Percentiles rank a stretch among this genome's conserved stretches.
These are phyloP conservation scores for Cytospora piceae DNA, from an alignment of 2,329 filamentous ascomycete species.

Conservation along the genomic window DNA sequence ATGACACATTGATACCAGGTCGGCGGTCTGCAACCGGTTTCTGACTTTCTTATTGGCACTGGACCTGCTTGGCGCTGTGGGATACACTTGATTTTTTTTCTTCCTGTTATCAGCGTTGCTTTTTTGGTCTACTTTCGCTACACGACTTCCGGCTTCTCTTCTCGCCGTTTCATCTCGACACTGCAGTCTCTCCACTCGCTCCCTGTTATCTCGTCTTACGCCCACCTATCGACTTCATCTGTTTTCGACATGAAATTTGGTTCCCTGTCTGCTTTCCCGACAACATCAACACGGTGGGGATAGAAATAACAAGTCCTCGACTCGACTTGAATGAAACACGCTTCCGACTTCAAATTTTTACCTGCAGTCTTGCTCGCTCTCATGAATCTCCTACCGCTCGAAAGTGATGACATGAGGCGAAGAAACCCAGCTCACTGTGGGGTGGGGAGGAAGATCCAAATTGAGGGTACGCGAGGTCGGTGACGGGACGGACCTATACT, in stretches of 20 bases:
- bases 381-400: background rate
- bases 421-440: background rate
- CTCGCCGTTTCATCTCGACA: background rate
- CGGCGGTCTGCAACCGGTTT: conserved; percentile 26
- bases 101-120: background rate
- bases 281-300: conserved; percentile 7
- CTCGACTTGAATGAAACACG: conserved; percentile 17
- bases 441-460: background rate
- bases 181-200: conserved; percentile 4
- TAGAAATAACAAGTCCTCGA: conserved; percentile 16
- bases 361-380: background rate
- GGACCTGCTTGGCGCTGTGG: conserved; percentile 20
- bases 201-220: conserved; percentile 5
- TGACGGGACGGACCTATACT: conserved; percentile 4
- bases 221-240: background rate
- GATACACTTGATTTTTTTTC: background rate
- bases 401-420: conserved; percentile 9
- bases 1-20: conserved; percentile 29
- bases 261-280: background rate
- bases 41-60: conserved; percentile 1
- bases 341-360: conserved; percentile 7
- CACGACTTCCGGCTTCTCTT: background rate
- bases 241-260: conserved; percentile 1
- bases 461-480: background rate
- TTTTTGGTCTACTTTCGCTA: conserved; percentile 8